Conservation (phyloP, 805 yeast species). For the Komagataella kurtzmanii region DNA sequence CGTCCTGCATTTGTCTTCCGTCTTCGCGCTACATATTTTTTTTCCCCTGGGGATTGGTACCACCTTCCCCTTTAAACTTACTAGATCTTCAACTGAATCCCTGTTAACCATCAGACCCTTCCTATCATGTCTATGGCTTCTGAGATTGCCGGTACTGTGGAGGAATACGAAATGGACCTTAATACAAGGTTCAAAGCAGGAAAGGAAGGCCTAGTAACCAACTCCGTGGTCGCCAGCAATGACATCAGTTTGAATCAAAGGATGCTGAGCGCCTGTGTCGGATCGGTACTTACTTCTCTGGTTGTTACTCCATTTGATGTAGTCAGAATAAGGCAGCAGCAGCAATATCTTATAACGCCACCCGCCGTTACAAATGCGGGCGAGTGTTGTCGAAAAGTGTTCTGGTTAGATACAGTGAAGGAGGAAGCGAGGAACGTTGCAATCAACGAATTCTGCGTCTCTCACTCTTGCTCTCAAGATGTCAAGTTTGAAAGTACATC, state of each 20-base stretch:
- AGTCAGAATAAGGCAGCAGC: conserved; percentile 63
- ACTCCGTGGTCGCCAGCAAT: conserved; percentile 1
- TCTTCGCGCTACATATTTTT: background rate
- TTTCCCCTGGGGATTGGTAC: background rate
- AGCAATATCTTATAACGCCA: conserved; percentile 50
- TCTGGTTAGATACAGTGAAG: conserved; percentile 14
- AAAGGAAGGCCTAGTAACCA: background rate
- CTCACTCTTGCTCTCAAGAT: conserved; percentile 27
- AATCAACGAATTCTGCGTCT: conserved; percentile 21
- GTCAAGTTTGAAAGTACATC: conserved; percentile 48
- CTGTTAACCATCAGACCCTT: background rate
- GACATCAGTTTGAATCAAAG: conserved; percentile 41
- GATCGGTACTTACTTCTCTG: conserved; percentile 58
- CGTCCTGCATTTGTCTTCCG: background rate
- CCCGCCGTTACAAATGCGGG: conserved; percentile 12
- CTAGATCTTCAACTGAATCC: background rate
- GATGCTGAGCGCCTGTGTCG: conserved; percentile 70
- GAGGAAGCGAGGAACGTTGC: background rate
- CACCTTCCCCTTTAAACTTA: background rate
- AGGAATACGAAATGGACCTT: conserved; percentile 15
- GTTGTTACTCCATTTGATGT: conserved; percentile 78
- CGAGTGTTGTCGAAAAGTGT: conserved; percentile 24
- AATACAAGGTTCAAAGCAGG: conserved; percentile 1
- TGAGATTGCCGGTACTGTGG: conserved; percentile 25
- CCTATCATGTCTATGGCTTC: conserved; percentile 22